Conservation (phyloP, 345 rosid species). For the Psidium friedrichsthalianum region DNA sequence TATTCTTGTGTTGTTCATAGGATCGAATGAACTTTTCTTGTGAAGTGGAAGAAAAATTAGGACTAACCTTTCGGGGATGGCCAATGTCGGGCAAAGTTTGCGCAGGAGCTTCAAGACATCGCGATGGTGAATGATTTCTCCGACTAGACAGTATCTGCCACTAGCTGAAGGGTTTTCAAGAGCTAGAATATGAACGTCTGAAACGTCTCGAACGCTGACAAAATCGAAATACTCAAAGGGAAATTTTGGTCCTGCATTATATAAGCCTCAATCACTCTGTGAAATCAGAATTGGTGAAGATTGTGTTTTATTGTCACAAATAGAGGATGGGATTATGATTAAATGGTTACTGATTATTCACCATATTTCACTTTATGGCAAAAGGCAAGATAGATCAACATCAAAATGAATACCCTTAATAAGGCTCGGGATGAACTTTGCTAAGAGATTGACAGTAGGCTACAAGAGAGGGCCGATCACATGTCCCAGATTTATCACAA, state of each 20-base stretch:
- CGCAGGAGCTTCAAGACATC: too few relatives aligned
- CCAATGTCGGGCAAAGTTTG: too few relatives aligned
- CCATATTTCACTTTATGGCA: not conserved
- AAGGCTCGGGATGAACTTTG: not conserved
- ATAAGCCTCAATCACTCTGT: not conserved
- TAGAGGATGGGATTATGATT: not conserved
- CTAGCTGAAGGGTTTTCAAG: too few relatives aligned
- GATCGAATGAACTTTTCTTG: not conserved
- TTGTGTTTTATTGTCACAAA: not conserved
- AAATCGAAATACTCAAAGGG: conserved; percentile 9
- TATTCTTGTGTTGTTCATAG: not conserved
- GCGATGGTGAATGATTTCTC: too few relatives aligned
- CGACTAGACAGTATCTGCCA: too few relatives aligned
- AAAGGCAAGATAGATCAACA: too few relatives aligned
- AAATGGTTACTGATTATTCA: not conserved
- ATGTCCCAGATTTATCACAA: conserved; percentile 23
- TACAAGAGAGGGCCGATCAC: conserved; percentile 33
- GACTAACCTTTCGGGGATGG: too few relatives aligned
- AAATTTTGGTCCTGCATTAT: conserved; percentile 4
- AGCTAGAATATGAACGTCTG: too few relatives aligned
- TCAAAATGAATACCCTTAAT: not conserved
- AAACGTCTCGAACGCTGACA: conserved; percentile 14
- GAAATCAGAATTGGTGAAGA: not conserved
- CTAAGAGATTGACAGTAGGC: conserved; percentile 17
- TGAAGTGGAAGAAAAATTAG: too few relatives aligned